Base-by-base conservation (phyloP, 2,329 filamentous ascomycete species). In the Zopfia rhizophila region DNA sequence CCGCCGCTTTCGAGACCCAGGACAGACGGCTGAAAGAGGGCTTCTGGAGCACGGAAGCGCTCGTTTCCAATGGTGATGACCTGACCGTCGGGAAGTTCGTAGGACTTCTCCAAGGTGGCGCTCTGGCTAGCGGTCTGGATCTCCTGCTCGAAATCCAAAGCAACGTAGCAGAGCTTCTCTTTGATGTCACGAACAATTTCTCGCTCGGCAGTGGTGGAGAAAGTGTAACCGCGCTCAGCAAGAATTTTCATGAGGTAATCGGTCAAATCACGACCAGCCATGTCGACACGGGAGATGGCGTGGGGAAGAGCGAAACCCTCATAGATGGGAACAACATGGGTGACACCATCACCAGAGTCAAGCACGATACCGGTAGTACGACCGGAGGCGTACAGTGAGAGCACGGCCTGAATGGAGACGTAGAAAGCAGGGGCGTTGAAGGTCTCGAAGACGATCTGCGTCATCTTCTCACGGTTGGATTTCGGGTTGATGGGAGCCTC, bases 401-500 rank as follows among this genome's bases (percentile, higher is more conserved):
- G 86, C 63, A 99, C 94, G 76, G 94, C 94, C 87, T 97, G 93
- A 80, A 99, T 99, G 74, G 94, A 97, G 84, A 99, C 94, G 86
- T 99, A 99, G 88, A 99, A 97, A 69, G 94, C 94, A 68, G 94
- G 94, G 72, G 94, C 93, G 84, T 99, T 97, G 88, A 99, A 99
- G 71, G 94, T 99, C 88, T 99, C 94, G 84, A 99, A 99, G 78
- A 99, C 92, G 65, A 99, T 99, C 84, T 99, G 94, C 69, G 94
- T 97, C 94, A 99, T 99, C 91, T 99, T 99, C 87, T 99, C 94
- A 88, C 94, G 90, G 87, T 99, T 99, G 84, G 90, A 96, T 87
- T 97, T 97, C 79, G 94, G 94, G 88, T 99, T 99, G 88, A 99
- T 97, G 68, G 94, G 94, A 70, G 94, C 94, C 85, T 99, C 94